Percentiles rank a stretch among this genome's conserved stretches.
phyloP scores from a whole-genome alignment of 116 monocot species.

The Thalassia testudinum region DNA sequence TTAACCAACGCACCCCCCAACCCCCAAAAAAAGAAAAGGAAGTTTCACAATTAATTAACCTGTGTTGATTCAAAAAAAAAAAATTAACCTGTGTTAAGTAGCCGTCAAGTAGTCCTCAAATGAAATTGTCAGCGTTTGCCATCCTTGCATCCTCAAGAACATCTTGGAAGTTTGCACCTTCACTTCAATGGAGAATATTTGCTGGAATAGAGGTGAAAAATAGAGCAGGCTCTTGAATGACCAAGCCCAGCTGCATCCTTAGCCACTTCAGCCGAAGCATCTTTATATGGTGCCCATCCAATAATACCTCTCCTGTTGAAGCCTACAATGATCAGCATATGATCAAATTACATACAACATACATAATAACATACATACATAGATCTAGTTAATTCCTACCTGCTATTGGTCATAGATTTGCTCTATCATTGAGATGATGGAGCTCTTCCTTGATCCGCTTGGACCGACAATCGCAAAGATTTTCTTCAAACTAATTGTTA shows the following conservation, averaged over 20 bases:
- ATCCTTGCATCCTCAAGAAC: slow-evolving; percentile 73
- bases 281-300: slow-evolving; percentile 62
- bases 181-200: slow-evolving; percentile 77
- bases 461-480: slow-evolving; percentile 55
- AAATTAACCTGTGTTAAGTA: slow-evolving; percentile 89
- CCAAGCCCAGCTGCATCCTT: slow-evolving; percentile 57
- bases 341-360: no score
- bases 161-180: slow-evolving; percentile 72
- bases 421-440: slow-evolving; percentile 49
- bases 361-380: no score
- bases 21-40: not conserved
- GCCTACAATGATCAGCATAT: no score
- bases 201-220: slow-evolving; percentile 53
- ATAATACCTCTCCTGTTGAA: slow-evolving; percentile 40
- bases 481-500: slow-evolving; percentile 23
- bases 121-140: slow-evolving; percentile 91
- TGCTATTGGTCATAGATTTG: slow-evolving; percentile 59
- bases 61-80: no score
- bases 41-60: slow-evolving; percentile 1
- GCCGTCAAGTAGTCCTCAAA: slow-evolving; percentile 74
- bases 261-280: slow-evolving; percentile 55
- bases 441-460: slow-evolving; percentile 69
- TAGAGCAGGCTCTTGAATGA: slow-evolving; percentile 65
- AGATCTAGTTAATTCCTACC: slow-evolving; percentile 5
- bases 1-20: not conserved